These are phyloP conservation scores for Nitzschia sp. DNA, from an alignment of 108 stramenopile genomes.

Conservation along the genomic window DNA sequence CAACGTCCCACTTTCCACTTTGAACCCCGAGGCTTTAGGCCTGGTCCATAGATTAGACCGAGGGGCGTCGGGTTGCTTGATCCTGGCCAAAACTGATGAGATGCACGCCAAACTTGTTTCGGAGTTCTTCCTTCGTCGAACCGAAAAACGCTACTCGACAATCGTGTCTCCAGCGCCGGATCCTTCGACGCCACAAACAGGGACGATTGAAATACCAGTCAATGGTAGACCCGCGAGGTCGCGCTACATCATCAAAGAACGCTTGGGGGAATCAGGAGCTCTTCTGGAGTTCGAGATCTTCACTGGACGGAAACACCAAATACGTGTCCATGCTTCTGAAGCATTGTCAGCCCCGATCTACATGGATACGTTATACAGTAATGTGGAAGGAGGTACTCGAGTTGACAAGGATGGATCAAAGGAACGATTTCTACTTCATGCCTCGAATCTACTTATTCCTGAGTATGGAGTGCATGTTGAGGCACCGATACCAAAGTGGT, in stretches of 20 bases:
- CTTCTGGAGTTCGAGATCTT: slow-evolving; percentile 56
- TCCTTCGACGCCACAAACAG: slow-evolving; percentile 10
- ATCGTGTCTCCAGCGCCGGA: slow-evolving; percentile 34
- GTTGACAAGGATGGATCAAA: not conserved
- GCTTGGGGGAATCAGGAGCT: slow-evolving; percentile 26
- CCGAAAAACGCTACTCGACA: slow-evolving; percentile 62
- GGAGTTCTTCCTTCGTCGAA: slow-evolving; percentile 61
- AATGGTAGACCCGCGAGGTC: slow-evolving; percentile 56
- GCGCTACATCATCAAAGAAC: slow-evolving; percentile 37
- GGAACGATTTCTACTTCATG: slow-evolving; percentile 63
- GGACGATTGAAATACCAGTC: slow-evolving; percentile 44
- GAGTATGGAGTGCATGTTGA: slow-evolving; percentile 45
- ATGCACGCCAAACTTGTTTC: slow-evolving; percentile 63
- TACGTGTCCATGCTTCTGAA: slow-evolving; percentile 70
- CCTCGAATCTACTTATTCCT: slow-evolving; percentile 46
- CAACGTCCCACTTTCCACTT: slow-evolving; percentile 60
- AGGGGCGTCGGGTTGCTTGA: slow-evolving; percentile 69
- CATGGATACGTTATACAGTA: slow-evolving; percentile 50
- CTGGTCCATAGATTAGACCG: slow-evolving; percentile 84
- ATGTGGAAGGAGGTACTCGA: not conserved
- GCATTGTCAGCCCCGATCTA: slow-evolving; percentile 56
- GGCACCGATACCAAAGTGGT: slow-evolving; percentile 61
- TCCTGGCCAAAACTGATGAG: slow-evolving; percentile 71
- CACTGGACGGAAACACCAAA: slow-evolving; percentile 84
- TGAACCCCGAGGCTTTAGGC: slow-evolving; percentile 64